Evolutionary conservation across 768 basidiomycete species (phyloP), one percentile per base, ranked within the genome.

Genomic region (Rhodosporidiobolus odoratus): DNA sequence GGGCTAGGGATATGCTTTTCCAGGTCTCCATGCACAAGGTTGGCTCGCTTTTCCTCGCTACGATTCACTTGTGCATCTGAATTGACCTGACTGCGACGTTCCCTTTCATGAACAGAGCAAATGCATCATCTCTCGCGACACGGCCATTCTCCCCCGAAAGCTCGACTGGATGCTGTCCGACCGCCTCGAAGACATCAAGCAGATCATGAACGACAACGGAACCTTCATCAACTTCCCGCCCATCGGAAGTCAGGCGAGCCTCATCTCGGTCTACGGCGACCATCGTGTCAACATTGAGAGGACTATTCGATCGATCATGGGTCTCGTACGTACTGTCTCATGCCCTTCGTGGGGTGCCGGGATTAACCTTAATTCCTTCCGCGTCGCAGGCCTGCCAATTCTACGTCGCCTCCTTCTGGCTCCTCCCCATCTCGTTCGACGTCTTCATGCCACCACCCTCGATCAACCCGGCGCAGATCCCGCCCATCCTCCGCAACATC

Each of bases 121-220:
- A 79, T 84, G 86, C 57, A 86, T 96, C 68, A 88, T 96, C 66
- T 94, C 95, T 13, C 83, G 92, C 69, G 94, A 99, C 78, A 92
- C 91, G 23, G 91, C 92, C 9, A 89, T 97, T 65, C 85, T 96
- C 32, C 95, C 95, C 66, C 89, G 95, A 72, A 99, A 99, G 79
- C 84, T 99, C 71, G 95, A 99, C 77, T 97, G 95, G 94, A 89
- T 99, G 86, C 86, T 96, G 64, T 91, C 90, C n/a, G 92, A 99
- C 79, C 87, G 90, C n/a, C 83, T 89, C 17, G 94, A 97, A 37
- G 95, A 98, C 72, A 82, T 99, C 77, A 92, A 88, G 80, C 84
- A 87, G 8, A 86, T 93, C 78, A 97, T 96, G 93, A 87, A 86
- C 75, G 95, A 99, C 82, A 97, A 97, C 73, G 92, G 91, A 12